Base-by-base conservation (phyloP, 1,284 basidiomycete genomes). In the Singerocomus inundabilis region DNA sequence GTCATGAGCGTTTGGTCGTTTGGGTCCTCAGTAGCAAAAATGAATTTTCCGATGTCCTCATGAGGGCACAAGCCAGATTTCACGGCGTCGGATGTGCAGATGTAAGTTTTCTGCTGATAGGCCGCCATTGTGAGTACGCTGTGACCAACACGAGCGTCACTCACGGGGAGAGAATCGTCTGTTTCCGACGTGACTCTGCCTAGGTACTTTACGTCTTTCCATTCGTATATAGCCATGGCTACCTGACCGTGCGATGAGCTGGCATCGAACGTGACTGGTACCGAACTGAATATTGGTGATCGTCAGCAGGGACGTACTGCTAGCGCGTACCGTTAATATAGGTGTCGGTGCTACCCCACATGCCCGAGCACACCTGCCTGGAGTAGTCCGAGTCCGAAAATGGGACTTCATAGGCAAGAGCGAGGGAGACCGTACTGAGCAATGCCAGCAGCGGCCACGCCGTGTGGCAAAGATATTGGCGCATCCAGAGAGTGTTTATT, bases 141-240 rank as follows among this genome's bases (percentile, higher is more conserved):
- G 48, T 48, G 50, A 21, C 33, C n/a, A 30, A 44, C 48, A 37
- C n/a, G n/a, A 13, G 52, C 28, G 41, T 41, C 45, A 72, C 85
- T 80, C 68, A 91, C 88, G 57, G 88, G 88, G 41, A 86, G 61
- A 47, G 74, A 72, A 37, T 82, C 77, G 52, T 85, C 79, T n/a
- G 70, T 67, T 36, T 70, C 56, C 13, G 80, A 79, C 28, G 84
- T 84, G 45, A 77, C 72, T 66, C 80, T 89, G 30, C 96, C 96
- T 11, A 99, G 77, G 63, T 89, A 93, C 47, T 77, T 72, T 43
- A 87, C 85, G 64, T 99, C 96, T 28, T 76, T 67, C 91, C 94
- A 98, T 70, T 99, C 96, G 67, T 98, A 99, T 41, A 99, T 84
- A 49, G 97, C 88, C 74, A 96, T 85, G 15, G 96, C 91, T 26